These are phyloP conservation scores for Lipomyces kockii DNA, from an alignment of 805 yeast species.

Conservation along the genomic window DNA sequence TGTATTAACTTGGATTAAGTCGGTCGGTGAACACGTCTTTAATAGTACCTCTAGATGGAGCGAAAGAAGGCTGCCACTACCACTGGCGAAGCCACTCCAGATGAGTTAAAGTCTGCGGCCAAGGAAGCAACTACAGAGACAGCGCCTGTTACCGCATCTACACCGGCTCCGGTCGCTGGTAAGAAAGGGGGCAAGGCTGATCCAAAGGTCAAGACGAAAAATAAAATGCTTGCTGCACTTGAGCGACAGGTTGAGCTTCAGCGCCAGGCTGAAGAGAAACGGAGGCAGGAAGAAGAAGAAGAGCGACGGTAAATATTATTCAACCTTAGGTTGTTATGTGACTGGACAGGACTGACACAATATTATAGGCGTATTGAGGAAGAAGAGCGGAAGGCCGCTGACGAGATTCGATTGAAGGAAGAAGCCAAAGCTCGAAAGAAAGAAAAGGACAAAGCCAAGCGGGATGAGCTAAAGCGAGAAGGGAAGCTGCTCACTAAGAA, in stretches of 20 bases:
- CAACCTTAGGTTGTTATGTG: background rate
- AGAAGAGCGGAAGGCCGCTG: slow-evolving; percentile 54
- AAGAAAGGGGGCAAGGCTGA: slow-evolving; percentile 34
- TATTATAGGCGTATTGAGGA: slow-evolving; percentile 49
- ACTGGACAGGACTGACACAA: background rate
- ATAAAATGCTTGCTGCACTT: slow-evolving; percentile 90
- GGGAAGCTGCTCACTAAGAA: slow-evolving; percentile 93
- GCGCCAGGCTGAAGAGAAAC: slow-evolving; percentile 87
- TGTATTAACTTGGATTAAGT: background rate
- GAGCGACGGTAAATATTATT: slow-evolving; percentile 50
- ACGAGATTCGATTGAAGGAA: slow-evolving; percentile 47
- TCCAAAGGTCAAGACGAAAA: slow-evolving; percentile 76
- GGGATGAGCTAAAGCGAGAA: slow-evolving; percentile 91
- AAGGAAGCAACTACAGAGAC: slow-evolving; percentile 49
- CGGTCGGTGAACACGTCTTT: background rate
- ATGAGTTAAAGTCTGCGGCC: slow-evolving; percentile 41
- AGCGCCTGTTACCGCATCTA: slow-evolving; percentile 43
- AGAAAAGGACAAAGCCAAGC: slow-evolving; percentile 84
- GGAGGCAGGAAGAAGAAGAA: slow-evolving; percentile 70
- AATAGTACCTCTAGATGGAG: slow-evolving; percentile 50
- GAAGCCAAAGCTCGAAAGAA: slow-evolving; percentile 59
- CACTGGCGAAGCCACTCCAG: slow-evolving; percentile 46
- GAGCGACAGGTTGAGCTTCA: slow-evolving; percentile 86
- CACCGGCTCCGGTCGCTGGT: slow-evolving; percentile 41
- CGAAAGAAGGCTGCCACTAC: slow-evolving; percentile 57